Evolutionary conservation across 768 basidiomycete species (phyloP).

Genomic region (Pleurotus sapidus): DNA sequence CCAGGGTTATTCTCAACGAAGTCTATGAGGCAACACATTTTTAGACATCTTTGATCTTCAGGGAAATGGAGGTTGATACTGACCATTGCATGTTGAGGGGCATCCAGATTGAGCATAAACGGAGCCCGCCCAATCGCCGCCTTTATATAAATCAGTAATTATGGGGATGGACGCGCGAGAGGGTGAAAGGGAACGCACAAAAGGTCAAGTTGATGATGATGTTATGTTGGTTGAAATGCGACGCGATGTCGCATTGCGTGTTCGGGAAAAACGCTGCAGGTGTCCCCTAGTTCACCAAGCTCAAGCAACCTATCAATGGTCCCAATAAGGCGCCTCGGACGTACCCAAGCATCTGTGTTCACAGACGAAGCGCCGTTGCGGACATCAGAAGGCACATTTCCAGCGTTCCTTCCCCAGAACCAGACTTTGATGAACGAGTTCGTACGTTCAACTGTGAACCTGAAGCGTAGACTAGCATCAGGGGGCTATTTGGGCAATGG

Average conservation of each 20-base stretch:
- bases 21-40: constrained; percentile 27
- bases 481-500: neutral
- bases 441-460: constrained; percentile 66
- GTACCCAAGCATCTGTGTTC: constrained; percentile 55
- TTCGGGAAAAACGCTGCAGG: constrained; percentile 62
- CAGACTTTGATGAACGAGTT: constrained; percentile 57
- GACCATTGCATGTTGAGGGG: constrained; percentile 49
- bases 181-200: constrained; percentile 20
- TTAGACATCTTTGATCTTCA: neutral
- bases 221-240: constrained; percentile 53
- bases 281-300: constrained; percentile 36
- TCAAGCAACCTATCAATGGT: neutral
- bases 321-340: constrained; percentile 7
- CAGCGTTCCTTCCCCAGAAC: constrained; percentile 64
- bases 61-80: constrained; percentile 15
- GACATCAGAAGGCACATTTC: constrained; percentile 46
- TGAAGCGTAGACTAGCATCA: constrained; percentile 15
- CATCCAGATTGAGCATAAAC: constrained; percentile 46
- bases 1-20: constrained; percentile 59
- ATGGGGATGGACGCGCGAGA: neutral
- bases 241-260: constrained; percentile 52
- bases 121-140: constrained; percentile 57
- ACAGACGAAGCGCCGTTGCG: constrained; percentile 33
- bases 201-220: constrained; percentile 59
- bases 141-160: constrained; percentile 14